These are phyloP conservation scores for Botrytis fabae DNA, from an alignment of 2,329 filamentous ascomycete species.

Conservation along the genomic window DNA sequence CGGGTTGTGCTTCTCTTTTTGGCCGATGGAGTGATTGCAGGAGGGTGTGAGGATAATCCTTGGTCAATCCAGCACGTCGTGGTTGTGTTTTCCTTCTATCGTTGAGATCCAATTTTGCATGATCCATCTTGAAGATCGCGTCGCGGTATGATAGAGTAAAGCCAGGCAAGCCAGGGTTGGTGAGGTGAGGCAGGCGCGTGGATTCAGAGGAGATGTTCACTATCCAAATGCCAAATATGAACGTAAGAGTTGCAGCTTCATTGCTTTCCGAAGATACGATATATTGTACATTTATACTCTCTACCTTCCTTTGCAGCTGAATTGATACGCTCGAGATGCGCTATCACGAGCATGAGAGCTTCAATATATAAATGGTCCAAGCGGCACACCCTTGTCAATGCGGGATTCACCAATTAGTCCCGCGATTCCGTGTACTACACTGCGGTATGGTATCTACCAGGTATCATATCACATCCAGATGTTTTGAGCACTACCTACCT, in stretches of 20 bases:
- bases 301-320: neutral
- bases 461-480: constrained; percentile 5
- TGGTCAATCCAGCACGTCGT: constrained; percentile 20
- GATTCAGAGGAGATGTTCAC: neutral
- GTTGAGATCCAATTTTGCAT: constrained; percentile 17
- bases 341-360: neutral
- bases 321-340: neutral
- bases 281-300: neutral
- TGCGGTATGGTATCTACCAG: neutral
- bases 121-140: constrained; percentile 17
- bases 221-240: neutral
- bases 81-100: constrained; percentile 15
- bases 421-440: neutral
- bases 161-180: neutral
- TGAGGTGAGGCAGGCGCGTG: neutral
- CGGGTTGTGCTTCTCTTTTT: neutral
- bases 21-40: constrained; percentile 16
- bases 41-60: constrained; percentile 3
- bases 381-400: neutral
- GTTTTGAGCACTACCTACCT: neutral
- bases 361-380: neutral
- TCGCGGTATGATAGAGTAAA: constrained; percentile 7
- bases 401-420: neutral
- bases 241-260: neutral
- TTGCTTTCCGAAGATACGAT: neutral